A percentile compares a stretch with the other conserved stretches of the same genome.
These are phyloP conservation scores for Phalaenopsis hybrid DNA, from an alignment of 116 monocot species.

Conservation along the genomic window DNA sequence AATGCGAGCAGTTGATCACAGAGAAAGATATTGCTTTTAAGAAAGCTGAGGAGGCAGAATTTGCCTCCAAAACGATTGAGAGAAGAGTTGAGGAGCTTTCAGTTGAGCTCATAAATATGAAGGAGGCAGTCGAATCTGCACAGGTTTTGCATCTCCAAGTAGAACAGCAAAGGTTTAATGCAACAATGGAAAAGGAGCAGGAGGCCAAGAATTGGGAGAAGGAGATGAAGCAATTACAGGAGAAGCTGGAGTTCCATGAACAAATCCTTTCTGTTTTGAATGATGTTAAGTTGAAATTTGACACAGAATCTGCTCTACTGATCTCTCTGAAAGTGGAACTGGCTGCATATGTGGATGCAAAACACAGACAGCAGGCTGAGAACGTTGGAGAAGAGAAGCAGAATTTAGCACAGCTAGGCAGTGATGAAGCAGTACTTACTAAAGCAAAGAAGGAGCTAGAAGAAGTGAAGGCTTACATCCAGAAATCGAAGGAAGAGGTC, in stretches of 20 bases:
- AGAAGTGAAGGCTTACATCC: conserved; percentile 30
- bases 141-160: conserved; percentile 38
- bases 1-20: conserved; percentile 16
- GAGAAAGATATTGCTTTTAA: conserved; percentile 32
- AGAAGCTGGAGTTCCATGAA: conserved; percentile 20
- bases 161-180: conserved; percentile 34
- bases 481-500: too few relatives aligned
- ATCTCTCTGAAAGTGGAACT: conserved; percentile 32
- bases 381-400: conserved; percentile 8
- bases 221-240: conserved; percentile 33
- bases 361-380: background rate
- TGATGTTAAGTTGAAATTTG: conserved; percentile 29
- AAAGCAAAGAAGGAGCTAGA: conserved; percentile 28
- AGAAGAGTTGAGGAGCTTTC: too few relatives aligned
- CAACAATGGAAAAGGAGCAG: conserved; percentile 26
- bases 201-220: conserved; percentile 26
- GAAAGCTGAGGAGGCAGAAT: conserved; percentile 28
- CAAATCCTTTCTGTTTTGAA: conserved; percentile 19
- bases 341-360: conserved; percentile 15
- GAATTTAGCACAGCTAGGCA: background rate
- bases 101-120: too few relatives aligned
- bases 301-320: conserved; percentile 19
- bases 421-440: background rate
- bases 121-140: too few relatives aligned
- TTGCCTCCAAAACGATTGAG: conserved; percentile 29